Percentiles rank a stretch among this genome's conserved stretches.
phyloP scores from a whole-genome alignment of 305 asterid genomes.

The Solanum hybrid region DNA sequence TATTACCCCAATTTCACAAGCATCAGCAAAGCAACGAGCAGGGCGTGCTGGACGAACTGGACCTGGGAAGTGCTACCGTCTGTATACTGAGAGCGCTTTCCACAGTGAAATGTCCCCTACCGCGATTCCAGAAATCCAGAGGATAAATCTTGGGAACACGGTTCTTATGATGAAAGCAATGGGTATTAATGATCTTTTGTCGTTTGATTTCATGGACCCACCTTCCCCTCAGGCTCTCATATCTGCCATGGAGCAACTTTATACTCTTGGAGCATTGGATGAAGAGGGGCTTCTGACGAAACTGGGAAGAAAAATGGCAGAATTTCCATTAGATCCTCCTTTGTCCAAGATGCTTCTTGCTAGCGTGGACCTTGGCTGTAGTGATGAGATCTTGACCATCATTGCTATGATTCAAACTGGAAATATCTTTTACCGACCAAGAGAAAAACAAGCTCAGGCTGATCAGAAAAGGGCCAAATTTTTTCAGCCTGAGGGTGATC shows the following conservation, averaged over 20 bases:
- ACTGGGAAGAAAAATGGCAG: slow-evolving; percentile 90
- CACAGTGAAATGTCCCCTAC: slow-evolving; percentile 90
- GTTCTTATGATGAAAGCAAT: slow-evolving; percentile 76
- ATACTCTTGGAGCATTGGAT: slow-evolving; percentile 81
- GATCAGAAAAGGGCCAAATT: slow-evolving; percentile 80
- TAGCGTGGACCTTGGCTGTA: slow-evolving; percentile 84
- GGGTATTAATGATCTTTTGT: slow-evolving; percentile 75
- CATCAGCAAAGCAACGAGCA: slow-evolving; percentile 87
- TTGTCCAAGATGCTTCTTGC: slow-evolving; percentile 88
- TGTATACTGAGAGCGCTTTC: slow-evolving; percentile 80
- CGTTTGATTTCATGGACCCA: slow-evolving; percentile 92
- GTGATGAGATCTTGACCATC: slow-evolving; percentile 81
- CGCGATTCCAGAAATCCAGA: slow-evolving; percentile 67
- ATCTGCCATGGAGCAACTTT: slow-evolving; percentile 85
- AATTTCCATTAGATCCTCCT: slow-evolving; percentile 87
- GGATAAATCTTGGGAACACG: slow-evolving; percentile 80
- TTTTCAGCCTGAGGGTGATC: slow-evolving; percentile 90
- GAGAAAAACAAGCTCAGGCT: slow-evolving; percentile 85
- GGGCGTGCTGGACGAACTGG: slow-evolving; percentile 88
- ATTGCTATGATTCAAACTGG: slow-evolving; percentile 90
- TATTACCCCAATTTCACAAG: slow-evolving; percentile 89
- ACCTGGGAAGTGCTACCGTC: slow-evolving; percentile 92
- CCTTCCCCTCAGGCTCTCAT: slow-evolving; percentile 86
- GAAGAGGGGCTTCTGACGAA: slow-evolving; percentile 87
- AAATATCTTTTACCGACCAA: slow-evolving; percentile 71